Percentiles rank a stretch among this genome's conserved stretches.
These are phyloP conservation scores for Alternaria triticimaculans DNA, from an alignment of 2,329 filamentous ascomycete species.

Conservation along the genomic window DNA sequence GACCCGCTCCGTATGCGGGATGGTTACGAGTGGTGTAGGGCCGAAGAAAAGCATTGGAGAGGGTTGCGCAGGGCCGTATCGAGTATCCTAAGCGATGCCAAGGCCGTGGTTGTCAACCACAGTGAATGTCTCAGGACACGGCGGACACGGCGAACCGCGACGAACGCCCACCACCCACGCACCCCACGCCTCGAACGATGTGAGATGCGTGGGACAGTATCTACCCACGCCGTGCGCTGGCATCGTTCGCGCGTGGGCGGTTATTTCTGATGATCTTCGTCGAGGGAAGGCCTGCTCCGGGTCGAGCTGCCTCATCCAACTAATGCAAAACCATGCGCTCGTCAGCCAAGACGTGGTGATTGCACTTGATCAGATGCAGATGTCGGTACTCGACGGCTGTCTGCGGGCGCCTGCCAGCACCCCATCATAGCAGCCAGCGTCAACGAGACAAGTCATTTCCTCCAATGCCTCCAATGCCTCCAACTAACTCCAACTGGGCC, in stretches of 20 bases:
- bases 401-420: slow-evolving; percentile 9
- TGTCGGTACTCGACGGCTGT: slow-evolving; percentile 5
- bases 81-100: slow-evolving; percentile 32
- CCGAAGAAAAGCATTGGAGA: slow-evolving; percentile 7
- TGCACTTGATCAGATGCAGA: slow-evolving; percentile 8
- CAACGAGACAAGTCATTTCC: background rate
- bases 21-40: slow-evolving; percentile 16
- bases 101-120: slow-evolving; percentile 15
- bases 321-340: slow-evolving; percentile 25
- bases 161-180: slow-evolving; percentile 1
- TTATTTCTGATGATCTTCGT: slow-evolving; percentile 6
- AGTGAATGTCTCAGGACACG: slow-evolving; percentile 26
- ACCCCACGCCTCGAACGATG: slow-evolving; percentile 12
- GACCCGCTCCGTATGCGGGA: slow-evolving; percentile 22
- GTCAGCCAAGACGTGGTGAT: slow-evolving; percentile 39
- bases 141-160: slow-evolving; percentile 6
- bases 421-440: background rate
- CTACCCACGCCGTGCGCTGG: slow-evolving; percentile 10
- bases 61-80: slow-evolving; percentile 3
- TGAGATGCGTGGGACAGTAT: too few relatives aligned
- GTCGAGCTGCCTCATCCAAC: slow-evolving; percentile 15
- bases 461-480: background rate
- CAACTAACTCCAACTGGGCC: slow-evolving; percentile 16
- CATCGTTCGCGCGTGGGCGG: slow-evolving; percentile 9
- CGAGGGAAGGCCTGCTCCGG: slow-evolving; percentile 12